Base-by-base conservation (phyloP, 73 alveolate species). In the Blepharisma stoltei region DNA sequence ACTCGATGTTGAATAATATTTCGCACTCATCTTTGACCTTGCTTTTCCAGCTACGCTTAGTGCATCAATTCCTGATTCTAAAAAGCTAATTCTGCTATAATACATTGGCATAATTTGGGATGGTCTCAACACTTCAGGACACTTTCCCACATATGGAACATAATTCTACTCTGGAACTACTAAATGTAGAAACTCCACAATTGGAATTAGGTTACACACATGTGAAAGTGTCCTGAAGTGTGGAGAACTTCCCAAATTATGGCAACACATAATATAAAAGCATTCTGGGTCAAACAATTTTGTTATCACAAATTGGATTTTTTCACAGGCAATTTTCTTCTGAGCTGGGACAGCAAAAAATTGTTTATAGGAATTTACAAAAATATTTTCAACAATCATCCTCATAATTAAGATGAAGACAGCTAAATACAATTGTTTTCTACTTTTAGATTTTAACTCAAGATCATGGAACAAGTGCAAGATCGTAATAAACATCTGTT, bases 11-110 rank as follows among this genome's bases (percentile, higher is more conserved):
- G 73, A 60, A 38, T 14, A 60, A 25, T 60, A 60, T 25, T 60
- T 60, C 23, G 73, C 14, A 25, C 45, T 60, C 73, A 60, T 60
- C 23, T 60, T 60, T 20, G 73, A 0, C 46, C 23, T 60, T n/a
- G 48, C 46, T 25, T 60, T 60, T 20, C 37, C 11, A 20, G 2
- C 18, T 25, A 25, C 49, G 5, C 65, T 69, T 21, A 88, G 71
- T 44, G 95, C 92, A 44, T 88, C 95, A 78, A 67, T 79, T 43
- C 88, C 92, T 6, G 95, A 83, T 52, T 88, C 95, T 14, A 83
- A 60, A 83, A 88, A 88, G 68, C 90, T 81, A 70, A 88, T 80
- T 47, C 95, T 71, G 73, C 90, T 81, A 71, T 55, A n/a, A n/a
- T n/a, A n/a, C n/a, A n/a, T n/a, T n/a, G n/a, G n/a, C n/a, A n/a